A percentile compares a stretch with the other conserved stretches of the same genome.
These are phyloP conservation scores for Physaria fendleri DNA, from an alignment of 345 rosid genomes.

Conservation along the genomic window DNA sequence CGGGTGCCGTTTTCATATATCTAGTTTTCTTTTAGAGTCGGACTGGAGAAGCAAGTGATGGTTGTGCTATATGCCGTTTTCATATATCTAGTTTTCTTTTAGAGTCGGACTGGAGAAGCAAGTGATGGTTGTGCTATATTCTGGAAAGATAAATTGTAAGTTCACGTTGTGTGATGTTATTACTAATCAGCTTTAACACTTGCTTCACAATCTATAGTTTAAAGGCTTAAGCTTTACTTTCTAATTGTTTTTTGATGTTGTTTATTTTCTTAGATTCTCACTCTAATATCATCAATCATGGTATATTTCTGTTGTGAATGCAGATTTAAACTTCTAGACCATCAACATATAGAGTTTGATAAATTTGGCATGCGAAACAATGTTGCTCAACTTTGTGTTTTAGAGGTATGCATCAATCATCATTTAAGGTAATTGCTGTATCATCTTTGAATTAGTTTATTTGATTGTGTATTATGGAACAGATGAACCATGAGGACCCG, in stretches of 20 bases:
- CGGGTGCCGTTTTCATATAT: neutral
- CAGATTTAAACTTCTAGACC: constrained; percentile 77
- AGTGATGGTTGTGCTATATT: constrained; percentile 84
- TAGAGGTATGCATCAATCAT: constrained; percentile 64
- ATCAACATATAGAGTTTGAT: constrained; percentile 77
- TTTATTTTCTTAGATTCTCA: neutral
- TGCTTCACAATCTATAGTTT: neutral
- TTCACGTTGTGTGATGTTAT: neutral
- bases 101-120: constrained; percentile 87
- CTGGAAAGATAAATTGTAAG: constrained; percentile 73
- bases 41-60: constrained; percentile 80
- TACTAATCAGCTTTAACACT: neutral
- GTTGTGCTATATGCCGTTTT: constrained; percentile 23
- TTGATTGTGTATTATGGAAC: constrained; percentile 14
- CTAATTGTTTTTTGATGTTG: neutral
- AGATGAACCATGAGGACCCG: constrained; percentile 39
- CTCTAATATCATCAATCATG: constrained; percentile 20
- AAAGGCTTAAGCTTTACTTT: neutral
- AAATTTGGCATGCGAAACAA: constrained; percentile 78
- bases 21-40: constrained; percentile 47
- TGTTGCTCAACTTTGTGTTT: constrained; percentile 90
- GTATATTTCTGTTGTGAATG: constrained; percentile 28
- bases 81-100: constrained; percentile 1
- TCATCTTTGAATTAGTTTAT: neutral
- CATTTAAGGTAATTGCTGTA: neutral